Conservation (phyloP, 1,284 basidiomycete species). For the Peniophora sp. region DNA sequence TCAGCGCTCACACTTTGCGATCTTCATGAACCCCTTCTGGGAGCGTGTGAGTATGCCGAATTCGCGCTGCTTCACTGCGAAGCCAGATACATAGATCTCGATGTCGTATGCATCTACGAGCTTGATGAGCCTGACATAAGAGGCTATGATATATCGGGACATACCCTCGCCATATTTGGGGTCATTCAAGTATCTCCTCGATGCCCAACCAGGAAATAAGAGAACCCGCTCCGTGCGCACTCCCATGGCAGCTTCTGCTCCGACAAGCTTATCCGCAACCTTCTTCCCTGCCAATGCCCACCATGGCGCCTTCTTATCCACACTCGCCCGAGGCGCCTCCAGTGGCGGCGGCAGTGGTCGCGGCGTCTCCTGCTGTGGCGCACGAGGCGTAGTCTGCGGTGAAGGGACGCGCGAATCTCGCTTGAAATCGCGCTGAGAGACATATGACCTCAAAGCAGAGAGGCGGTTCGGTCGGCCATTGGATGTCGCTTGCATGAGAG, state of each 20-base stretch:
- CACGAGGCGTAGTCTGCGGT: not conserved
- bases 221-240: constrained; percentile 23
- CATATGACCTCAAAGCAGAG: constrained; percentile 32
- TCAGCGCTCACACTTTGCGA: constrained; percentile 59
- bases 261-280: constrained; percentile 16
- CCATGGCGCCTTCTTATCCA: constrained; percentile 30
- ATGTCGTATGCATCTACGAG: constrained; percentile 47
- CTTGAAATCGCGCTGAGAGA: constrained; percentile 29
- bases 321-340: constrained; percentile 8
- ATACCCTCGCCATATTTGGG: constrained; percentile 6
- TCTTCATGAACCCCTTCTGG: constrained; percentile 65
- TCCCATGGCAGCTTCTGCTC: constrained; percentile 13
- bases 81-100: constrained; percentile 70
- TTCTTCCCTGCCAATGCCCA: constrained; percentile 29
- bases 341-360: constrained; percentile 5
- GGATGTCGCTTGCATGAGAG: too few relatives aligned
- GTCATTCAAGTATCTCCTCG: constrained; percentile 12
- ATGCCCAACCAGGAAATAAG: constrained; percentile 35
- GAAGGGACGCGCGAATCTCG: constrained; percentile 10
- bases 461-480: constrained; percentile 11
- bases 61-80: constrained; percentile 54
- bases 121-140: not conserved
- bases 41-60: constrained; percentile 61
- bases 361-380: not conserved
- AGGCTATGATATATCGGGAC: too few relatives aligned